Evolutionary conservation across 2,329 filamentous ascomycete genomes (phyloP), one percentile per base, ranked within the genome.

Genomic region (Phoma sp.): DNA sequence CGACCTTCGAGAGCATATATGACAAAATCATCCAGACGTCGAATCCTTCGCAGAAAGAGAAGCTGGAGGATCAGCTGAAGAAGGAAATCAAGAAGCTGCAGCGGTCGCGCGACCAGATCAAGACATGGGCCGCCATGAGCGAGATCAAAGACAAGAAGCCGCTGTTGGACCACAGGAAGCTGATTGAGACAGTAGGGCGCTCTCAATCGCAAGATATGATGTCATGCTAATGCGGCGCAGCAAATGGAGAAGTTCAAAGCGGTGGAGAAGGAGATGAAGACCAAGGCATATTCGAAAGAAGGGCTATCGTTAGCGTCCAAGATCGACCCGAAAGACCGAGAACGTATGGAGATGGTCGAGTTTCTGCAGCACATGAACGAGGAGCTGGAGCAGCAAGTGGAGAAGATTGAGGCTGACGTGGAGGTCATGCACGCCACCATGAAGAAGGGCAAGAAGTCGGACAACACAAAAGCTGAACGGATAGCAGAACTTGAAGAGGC

Each of bases 221-320:
- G 44, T 55, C 52, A 49, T 60, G 62, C 74, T 77, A 64, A 77
- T 66, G 47, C 42, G 55, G 55, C 78, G 75, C 79, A 95, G 91
- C 89, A 93, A 90, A 99, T 99, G 95, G 95, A 99, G 79, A 92
- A 91, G 70, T 99, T 99, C 85, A 99, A 99, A 81, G 93, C 93
- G n/a, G 95, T 99, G 47, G 95, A 99, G 78, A 99, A 99, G 82
- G 95, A 96, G 71, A 98, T 99, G 95, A 99, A 99, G 83, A 99
- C 95, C 52, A 99, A 99, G 78, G 95, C 95, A 58, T 99, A 96
- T 79, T 98, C 95, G 59, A 98, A 99, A 82, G 95, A 98, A 78
- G 95, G 95, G 39, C 80, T 99, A 62, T 95, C 91, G 60, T 90
- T 93, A 47, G 91, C 92, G 24, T 88, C 91, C 45, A 96, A 96